Evolutionary conservation across 73 alveolate genomes (phyloP).

Genomic region (Breviolum minutum): DNA sequence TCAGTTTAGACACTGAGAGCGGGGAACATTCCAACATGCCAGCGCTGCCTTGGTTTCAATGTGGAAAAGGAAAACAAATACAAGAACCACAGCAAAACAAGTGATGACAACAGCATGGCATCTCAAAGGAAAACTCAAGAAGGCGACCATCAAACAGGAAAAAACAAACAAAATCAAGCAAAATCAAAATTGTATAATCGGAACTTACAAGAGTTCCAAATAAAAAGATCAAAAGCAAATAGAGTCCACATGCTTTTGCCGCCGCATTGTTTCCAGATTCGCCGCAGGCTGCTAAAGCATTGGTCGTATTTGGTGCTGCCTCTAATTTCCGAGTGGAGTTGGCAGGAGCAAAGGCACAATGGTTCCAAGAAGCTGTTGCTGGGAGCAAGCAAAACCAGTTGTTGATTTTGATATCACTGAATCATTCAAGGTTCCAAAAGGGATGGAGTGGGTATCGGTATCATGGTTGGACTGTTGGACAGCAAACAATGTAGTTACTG

Average conservation of each 20-base stretch:
- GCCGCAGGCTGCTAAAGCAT: conserved; percentile 7
- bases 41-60: not conserved
- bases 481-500: too few relatives aligned
- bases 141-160: not conserved
- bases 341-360: too few relatives aligned
- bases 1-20: conserved; percentile 6
- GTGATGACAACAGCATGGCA: too few relatives aligned
- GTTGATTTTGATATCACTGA: too few relatives aligned
- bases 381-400: too few relatives aligned
- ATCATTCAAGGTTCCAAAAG: too few relatives aligned
- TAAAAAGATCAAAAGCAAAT: not conserved
- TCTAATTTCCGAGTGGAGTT: not conserved
- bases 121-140: too few relatives aligned
- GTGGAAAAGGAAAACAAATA: too few relatives aligned
- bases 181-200: not conserved
- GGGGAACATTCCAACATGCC: conserved; percentile 38
- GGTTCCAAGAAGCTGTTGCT: too few relatives aligned
- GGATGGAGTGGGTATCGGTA: too few relatives aligned
- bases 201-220: not conserved
- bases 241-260: not conserved
- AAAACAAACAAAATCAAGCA: not conserved
- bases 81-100: too few relatives aligned
- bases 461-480: too few relatives aligned
- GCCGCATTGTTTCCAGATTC: conserved; percentile 27
- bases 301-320: not conserved